Percentiles rank a stretch among this genome's conserved stretches.
phyloP scores from a whole-genome alignment of 176 grass and related monocot species.

The Chrysopogon serrulatus region DNA sequence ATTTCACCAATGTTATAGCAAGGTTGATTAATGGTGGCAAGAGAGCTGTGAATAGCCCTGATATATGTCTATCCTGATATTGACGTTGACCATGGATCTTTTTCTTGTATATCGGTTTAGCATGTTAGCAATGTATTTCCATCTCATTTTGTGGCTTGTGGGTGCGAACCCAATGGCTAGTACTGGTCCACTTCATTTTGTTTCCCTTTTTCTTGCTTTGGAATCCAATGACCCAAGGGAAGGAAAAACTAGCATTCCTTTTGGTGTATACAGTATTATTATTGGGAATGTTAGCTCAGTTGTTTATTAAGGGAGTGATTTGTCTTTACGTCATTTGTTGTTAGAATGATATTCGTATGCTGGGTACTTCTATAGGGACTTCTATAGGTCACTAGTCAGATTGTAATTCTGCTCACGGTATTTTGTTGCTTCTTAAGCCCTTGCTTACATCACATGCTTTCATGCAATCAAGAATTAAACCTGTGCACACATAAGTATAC shows the following conservation, averaged over 20 bases:
- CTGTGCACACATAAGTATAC: not conserved
- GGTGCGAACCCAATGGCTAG: not conserved
- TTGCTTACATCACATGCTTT: not conserved
- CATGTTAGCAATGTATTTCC: not conserved
- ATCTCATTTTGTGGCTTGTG: not conserved
- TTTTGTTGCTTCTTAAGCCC: not conserved
- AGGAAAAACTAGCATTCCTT: not conserved
- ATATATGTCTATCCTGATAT: constrained; percentile 11
- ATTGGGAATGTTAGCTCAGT: too few relatives aligned
- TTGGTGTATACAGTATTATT: not conserved
- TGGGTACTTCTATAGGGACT: not conserved
- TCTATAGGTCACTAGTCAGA: not conserved
- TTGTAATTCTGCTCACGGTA: not conserved
- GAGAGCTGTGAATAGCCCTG: constrained; percentile 10
- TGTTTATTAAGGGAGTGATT: not conserved
- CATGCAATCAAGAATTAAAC: not conserved
- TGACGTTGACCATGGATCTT: not conserved
- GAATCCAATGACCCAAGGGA: not conserved
- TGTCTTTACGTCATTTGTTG: not conserved
- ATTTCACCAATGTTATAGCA: not conserved
- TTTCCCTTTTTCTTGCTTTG: not conserved
- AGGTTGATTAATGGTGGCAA: not conserved
- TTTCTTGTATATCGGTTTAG: constrained; percentile 6
- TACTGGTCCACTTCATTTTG: not conserved
- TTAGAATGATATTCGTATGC: not conserved